Evolutionary conservation across 2,329 filamentous ascomycete species (phyloP), one percentile per base, ranked within the genome.

Genomic region (Anthostomella pinea): DNA sequence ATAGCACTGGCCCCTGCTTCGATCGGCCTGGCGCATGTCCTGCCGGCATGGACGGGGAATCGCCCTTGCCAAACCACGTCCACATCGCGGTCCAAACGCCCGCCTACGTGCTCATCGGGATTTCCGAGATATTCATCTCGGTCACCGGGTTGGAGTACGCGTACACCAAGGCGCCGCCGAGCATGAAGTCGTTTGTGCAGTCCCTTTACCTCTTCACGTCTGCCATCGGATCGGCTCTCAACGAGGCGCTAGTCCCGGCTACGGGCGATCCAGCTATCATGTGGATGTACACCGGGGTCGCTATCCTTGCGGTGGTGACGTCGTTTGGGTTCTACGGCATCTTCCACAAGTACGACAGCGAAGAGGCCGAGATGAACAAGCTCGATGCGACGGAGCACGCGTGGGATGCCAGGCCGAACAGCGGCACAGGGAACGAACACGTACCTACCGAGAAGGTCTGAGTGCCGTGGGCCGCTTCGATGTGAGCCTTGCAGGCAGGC

Each of bases 111-210:
- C 67, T 81, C 30, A 75, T 79, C 18, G 77, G 72, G 14, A 59
- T 77, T 10, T 68, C 75, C 0, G 77, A 83, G 56, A 79, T 82
- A 39, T 76, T 82, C 52, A 76, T 77, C 30, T 81, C 77, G 8
- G 79, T 87, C 43, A 84, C 82, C 1, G 77, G 78, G 43, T 72
- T 85, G 8, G 83, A 87, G 57, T 86, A 87, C 48, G 83, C 81
- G 13, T 87, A 81, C 62, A 85, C 81, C 53, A 85, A 87, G 61
- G 83, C 83, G 0, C 83, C 83, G 2, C 73, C 74, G 26, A 77
- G 70, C 56, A 85, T 87, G 81, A 77, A 81, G 57, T 78, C 75
- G 0, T 77, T 77, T 66, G 67, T 77, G 19, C 72, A 71, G 56
- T 70, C 71, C 9, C 53, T 82, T n/a, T 81, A 76, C 51, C 66